Percentiles rank a stretch among this genome's conserved stretches.
These are phyloP conservation scores for Zymoseptoria pseudotritici DNA, from an alignment of 2,329 filamentous ascomycete species.

Conservation along the genomic window DNA sequence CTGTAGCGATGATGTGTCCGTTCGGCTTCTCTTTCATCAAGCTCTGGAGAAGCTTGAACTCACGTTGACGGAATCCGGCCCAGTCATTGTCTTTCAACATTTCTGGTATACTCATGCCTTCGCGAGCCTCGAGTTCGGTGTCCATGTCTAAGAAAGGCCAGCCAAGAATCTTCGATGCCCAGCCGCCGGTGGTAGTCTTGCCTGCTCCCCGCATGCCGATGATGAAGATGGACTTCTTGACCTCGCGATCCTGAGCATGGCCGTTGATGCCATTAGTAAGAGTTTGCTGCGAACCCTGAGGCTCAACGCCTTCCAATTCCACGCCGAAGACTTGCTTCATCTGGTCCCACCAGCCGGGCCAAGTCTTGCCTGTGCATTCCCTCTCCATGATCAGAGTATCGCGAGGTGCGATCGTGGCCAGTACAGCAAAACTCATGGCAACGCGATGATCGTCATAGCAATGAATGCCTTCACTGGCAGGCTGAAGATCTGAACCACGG, in stretches of 20 bases:
- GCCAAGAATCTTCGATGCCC: constrained; percentile 69
- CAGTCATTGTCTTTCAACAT: constrained; percentile 74
- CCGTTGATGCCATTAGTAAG: constrained; percentile 32
- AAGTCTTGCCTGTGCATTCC: constrained; percentile 93
- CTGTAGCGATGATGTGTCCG: constrained; percentile 83
- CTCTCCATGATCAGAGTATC: constrained; percentile 77
- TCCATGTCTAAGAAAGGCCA: constrained; percentile 83
- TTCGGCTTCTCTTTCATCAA: constrained; percentile 66
- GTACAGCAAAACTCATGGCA: constrained; percentile 95
- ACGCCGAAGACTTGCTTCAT: constrained; percentile 72
- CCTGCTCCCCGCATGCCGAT: constrained; percentile 97
- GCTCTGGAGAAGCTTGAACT: constrained; percentile 65
- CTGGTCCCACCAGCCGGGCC: constrained; percentile 98
- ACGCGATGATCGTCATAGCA: constrained; percentile 98
- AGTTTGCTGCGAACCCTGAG: constrained; percentile 5
- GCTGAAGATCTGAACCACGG: constrained; percentile 47
- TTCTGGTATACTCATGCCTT: constrained; percentile 73
- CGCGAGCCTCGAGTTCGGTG: constrained; percentile 68
- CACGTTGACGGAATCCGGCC: constrained; percentile 78
- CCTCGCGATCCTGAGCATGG: constrained; percentile 22
- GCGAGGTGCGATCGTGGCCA: constrained; percentile 63
- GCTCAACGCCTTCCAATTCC: constrained; percentile 66
- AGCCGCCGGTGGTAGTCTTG: constrained; percentile 86
- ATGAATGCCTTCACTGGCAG: constrained; percentile 59
- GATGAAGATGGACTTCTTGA: constrained; percentile 71